A percentile compares a stretch with the other conserved stretches of the same genome.
Conservation (phyloP, 805 yeast genomes). For the Candida vaughaniae region DNA sequence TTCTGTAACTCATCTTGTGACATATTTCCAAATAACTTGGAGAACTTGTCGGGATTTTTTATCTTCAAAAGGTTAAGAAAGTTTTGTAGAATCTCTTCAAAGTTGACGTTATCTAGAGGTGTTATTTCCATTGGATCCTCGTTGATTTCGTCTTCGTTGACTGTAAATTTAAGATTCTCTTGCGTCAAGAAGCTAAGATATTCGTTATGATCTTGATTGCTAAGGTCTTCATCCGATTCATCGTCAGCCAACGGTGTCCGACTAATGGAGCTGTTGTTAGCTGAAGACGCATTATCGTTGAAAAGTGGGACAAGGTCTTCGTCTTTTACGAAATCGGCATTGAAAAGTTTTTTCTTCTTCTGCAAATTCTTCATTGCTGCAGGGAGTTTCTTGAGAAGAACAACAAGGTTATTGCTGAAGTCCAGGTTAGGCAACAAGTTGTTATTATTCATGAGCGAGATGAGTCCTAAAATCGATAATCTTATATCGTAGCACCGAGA, state of each 20-base stretch:
- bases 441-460: conserved; percentile 42
- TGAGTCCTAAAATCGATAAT: conserved; percentile 64
- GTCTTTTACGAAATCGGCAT: conserved; percentile 13
- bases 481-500: conserved; percentile 80
- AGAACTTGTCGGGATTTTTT: conserved; percentile 48
- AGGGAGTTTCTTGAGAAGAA: conserved; percentile 58
- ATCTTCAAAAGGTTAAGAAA: conserved; percentile 49
- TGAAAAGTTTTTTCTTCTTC: conserved; percentile 58
- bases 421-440: conserved; percentile 14
- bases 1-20: conserved; percentile 1
- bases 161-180: conserved; percentile 28
- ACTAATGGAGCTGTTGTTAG: neutral
- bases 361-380: conserved; percentile 66
- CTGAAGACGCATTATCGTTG: neutral
- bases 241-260: neutral
- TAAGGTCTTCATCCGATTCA: conserved; percentile 9
- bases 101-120: conserved; percentile 72
- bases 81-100: conserved; percentile 54
- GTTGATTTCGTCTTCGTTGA: conserved; percentile 65
- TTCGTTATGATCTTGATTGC: conserved; percentile 19
- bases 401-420: conserved; percentile 12
- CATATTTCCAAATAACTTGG: conserved; percentile 35
- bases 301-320: neutral
- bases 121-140: conserved; percentile 77
- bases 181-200: conserved; percentile 25